These are phyloP conservation scores for Saccharomycopsis sp. DNA, from an alignment of 805 yeast genomes.

Conservation along the genomic window DNA sequence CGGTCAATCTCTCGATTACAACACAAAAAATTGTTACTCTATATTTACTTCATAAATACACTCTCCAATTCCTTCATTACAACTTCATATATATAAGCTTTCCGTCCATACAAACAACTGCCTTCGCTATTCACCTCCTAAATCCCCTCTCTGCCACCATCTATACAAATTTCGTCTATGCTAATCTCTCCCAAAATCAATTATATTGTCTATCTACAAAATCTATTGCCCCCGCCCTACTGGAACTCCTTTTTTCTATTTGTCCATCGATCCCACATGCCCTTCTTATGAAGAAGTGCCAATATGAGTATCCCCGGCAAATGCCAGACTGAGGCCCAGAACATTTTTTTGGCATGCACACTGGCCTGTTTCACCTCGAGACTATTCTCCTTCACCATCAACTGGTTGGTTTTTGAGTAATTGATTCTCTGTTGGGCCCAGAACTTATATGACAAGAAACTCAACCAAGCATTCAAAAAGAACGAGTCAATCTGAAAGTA, in stretches of 20 bases:
- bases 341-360: constrained; percentile 71
- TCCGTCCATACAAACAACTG: no score
- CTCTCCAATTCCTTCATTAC: no score
- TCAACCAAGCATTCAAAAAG: constrained; percentile 77
- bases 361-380: constrained; percentile 57
- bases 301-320: constrained; percentile 81
- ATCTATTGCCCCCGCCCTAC: no score
- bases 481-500: constrained; percentile 77
- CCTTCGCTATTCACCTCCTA: no score
- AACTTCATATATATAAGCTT: no score
- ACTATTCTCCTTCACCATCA: constrained; percentile 35
- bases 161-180: no score
- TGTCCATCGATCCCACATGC: constrained; percentile 81
- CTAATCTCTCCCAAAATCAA: no score
- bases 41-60: no score
- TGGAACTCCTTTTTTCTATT: constrained; percentile 29
- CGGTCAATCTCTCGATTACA: no score
- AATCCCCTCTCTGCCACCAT: no score
- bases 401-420: constrained; percentile 34
- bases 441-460: constrained; percentile 70
- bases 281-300: constrained; percentile 92
- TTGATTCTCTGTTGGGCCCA: constrained; percentile 76
- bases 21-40: no score
- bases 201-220: no score
- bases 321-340: constrained; percentile 94